These are phyloP conservation scores for Zasmidium citrigriseum DNA, from an alignment of 2,329 filamentous ascomycete genomes.

Conservation along the genomic window DNA sequence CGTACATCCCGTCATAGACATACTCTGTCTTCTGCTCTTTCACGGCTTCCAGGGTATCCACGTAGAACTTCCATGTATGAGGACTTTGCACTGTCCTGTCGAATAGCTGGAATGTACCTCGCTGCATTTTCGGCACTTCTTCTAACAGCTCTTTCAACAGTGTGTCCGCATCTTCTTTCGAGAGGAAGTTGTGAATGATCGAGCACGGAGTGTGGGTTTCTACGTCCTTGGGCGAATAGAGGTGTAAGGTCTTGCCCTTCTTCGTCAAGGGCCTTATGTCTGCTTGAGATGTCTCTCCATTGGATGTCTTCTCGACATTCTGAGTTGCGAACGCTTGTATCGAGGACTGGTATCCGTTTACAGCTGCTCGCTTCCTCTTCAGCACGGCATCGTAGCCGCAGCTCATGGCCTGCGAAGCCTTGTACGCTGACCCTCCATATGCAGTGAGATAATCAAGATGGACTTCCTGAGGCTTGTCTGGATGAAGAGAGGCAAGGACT, in stretches of 20 bases:
- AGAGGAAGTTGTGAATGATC: slow-evolving; percentile 88
- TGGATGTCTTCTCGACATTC: not conserved
- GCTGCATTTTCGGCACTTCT: slow-evolving; percentile 71
- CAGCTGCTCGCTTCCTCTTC: slow-evolving; percentile 34
- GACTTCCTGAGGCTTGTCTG: slow-evolving; percentile 61
- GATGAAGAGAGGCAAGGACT: slow-evolving; percentile 75
- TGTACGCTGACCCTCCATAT: slow-evolving; percentile 73
- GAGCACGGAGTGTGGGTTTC: slow-evolving; percentile 84
- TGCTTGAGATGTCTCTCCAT: not conserved
- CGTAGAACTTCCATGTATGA: slow-evolving; percentile 81
- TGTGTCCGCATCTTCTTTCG: slow-evolving; percentile 67
- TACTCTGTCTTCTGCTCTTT: slow-evolving; percentile 75
- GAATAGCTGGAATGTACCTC: slow-evolving; percentile 79
- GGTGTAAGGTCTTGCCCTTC: slow-evolving; percentile 79
- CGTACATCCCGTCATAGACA: slow-evolving; percentile 80
- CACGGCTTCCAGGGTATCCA: slow-evolving; percentile 71
- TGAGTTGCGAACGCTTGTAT: slow-evolving; percentile 25
- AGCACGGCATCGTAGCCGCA: slow-evolving; percentile 25
- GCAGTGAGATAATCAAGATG: slow-evolving; percentile 78
- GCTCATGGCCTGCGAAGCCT: slow-evolving; percentile 60
- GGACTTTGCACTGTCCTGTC: slow-evolving; percentile 83
- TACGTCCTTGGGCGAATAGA: slow-evolving; percentile 81
- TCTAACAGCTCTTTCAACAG: slow-evolving; percentile 74
- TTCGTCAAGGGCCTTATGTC: slow-evolving; percentile 56
- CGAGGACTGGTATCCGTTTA: slow-evolving; percentile 48